Percentiles rank a stretch among this genome's conserved stretches.
Evolutionary conservation across 257 asterid species (phyloP).

Genomic region (Nicotiana benthamiana): DNA sequence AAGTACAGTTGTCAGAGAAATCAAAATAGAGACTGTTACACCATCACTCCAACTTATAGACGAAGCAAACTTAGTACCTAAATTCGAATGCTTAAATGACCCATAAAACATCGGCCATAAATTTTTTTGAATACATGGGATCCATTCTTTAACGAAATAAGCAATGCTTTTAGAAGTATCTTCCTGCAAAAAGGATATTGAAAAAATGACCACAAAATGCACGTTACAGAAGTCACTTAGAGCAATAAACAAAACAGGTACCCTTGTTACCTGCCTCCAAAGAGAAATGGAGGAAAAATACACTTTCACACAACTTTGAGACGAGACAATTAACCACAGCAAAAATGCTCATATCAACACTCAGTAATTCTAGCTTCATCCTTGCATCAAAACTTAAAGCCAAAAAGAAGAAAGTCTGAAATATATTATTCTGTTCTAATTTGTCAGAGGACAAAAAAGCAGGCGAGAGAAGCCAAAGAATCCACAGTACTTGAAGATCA

Average conservation of each 20-base stretch:
- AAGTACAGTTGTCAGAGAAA: no score
- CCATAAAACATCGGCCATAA: background rate
- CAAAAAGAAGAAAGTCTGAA: slow-evolving; percentile 30
- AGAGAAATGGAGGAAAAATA: slow-evolving; percentile 15
- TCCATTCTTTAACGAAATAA: background rate
- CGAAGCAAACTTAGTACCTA: background rate
- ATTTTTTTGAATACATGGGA: background rate
- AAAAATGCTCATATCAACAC: slow-evolving; percentile 20
- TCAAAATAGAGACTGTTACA: no score
- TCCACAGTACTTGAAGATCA: slow-evolving; percentile 33
- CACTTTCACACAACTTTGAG: slow-evolving; percentile 38
- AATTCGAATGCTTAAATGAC: background rate
- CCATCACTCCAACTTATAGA: no score
- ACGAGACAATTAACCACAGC: slow-evolving; percentile 31
- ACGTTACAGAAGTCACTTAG: slow-evolving; percentile 6
- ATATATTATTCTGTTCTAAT: slow-evolving; percentile 47
- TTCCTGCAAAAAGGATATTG: background rate
- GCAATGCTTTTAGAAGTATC: background rate
- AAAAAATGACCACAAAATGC: background rate
- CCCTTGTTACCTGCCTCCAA: slow-evolving; percentile 14
- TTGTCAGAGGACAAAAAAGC: slow-evolving; percentile 29
- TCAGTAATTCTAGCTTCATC: slow-evolving; percentile 34
- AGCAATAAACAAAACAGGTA: slow-evolving; percentile 9
- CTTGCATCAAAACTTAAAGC: slow-evolving; percentile 44
- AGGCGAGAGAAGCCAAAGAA: slow-evolving; percentile 25